Evolutionary conservation across 2,329 filamentous ascomycete species (phyloP), one percentile per base, ranked within the genome.

Genomic region (Stachybotrys elegans): DNA sequence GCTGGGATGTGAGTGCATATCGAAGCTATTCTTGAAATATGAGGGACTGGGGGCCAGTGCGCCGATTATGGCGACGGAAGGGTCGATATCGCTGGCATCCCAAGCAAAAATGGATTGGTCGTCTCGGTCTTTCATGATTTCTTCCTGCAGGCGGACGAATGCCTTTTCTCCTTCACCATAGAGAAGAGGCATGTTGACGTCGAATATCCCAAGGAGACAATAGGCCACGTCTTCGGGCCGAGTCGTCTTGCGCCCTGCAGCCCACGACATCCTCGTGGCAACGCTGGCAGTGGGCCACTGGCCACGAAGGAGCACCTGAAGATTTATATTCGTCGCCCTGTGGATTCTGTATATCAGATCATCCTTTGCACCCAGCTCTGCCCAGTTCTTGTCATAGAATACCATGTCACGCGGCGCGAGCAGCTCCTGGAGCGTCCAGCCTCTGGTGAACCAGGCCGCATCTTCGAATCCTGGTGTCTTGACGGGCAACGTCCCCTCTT

Each of bases 401-500:
- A 42, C 39, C 2, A 50, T 45, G 8, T 31, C 34, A 4, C 8
- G 19, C 22, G 52, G 52, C 5, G 52, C 52, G 7, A 54, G 22
- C 4, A 54, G 40, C 20, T 54, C 52, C 14, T 53, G 40, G 16
- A 51, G 42, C 9, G 51, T 59, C 56, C 43, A 59, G 20, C 48
- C 54, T 38, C 46, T 40, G 9, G 43, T 50, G 17, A 50, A 52
- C 47, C 51, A 55, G 1, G 48, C 25, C 11, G 48, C 44, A 17
- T 40, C 21, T 16, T 49, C 45, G 16, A 55, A 51, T 4, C 47
- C 44, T 5, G 23, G 16, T 7, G 46, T 38, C 42, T 4, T 25
- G n/a, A 4, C 23, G 22, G 14, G 36, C 9, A 22, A 16, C 32
- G 12, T 34, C 31, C 19, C 31, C 31, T 34, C 29, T 58, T 85